phyloP scores from a whole-genome alignment of 306 rosid species.

The Vachellia collinsii region DNA sequence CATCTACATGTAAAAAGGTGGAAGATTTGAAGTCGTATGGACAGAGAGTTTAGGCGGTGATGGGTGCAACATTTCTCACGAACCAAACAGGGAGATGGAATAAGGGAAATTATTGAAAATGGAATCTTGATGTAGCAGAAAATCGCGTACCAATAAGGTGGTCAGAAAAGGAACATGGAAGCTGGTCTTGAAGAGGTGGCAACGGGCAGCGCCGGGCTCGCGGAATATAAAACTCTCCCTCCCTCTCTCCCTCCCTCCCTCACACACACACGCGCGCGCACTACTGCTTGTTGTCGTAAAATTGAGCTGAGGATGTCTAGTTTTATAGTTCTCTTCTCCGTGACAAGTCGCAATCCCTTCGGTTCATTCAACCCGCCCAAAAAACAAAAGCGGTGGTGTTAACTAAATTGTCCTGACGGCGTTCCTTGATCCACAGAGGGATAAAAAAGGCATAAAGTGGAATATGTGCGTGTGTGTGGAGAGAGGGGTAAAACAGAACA shows the following conservation, averaged over 20 bases:
- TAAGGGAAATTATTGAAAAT: neutral
- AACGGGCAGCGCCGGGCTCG: neutral
- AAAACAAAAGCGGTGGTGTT: neutral
- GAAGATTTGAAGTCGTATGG: neutral
- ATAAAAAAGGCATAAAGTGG: too few species aligned
- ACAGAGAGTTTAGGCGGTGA: neutral
- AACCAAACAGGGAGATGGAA: slow-evolving; percentile 21
- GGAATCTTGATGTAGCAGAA: neutral
- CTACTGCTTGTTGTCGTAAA: neutral
- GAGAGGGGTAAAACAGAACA: too few species aligned
- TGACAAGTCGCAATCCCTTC: neutral
- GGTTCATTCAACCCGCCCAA: too few species aligned
- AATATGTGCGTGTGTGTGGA: too few species aligned
- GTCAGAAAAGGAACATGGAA: slow-evolving; percentile 13
- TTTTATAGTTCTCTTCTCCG: neutral
- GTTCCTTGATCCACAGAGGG: too few species aligned
- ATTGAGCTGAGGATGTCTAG: neutral
- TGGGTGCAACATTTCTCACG: neutral
- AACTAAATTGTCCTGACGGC: too few species aligned
- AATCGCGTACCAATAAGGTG: slow-evolving; percentile 2
- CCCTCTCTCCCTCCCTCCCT: neutral
- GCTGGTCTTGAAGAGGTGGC: neutral
- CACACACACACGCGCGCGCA: too few species aligned
- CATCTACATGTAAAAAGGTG: neutral
- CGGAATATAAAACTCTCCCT: neutral